A percentile compares a stretch with the other conserved stretches of the same genome.
Conservation (phyloP, 2,329 filamentous ascomycete species). For the Blastomyces gilchristii region DNA sequence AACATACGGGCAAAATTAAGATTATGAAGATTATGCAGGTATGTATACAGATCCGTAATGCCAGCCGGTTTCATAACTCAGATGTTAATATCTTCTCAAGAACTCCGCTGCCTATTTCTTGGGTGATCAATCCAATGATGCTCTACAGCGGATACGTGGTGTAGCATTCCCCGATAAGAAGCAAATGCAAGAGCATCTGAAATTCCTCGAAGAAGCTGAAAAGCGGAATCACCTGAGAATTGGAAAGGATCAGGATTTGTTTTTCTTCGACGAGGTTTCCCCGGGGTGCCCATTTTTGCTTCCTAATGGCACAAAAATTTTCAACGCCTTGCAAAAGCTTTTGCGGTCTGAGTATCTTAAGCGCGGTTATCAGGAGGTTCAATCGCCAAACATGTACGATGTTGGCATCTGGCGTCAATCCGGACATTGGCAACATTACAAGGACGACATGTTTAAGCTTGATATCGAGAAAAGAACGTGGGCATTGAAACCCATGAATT, state of each 20-base stretch:
- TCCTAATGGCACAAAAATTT: slow-evolving; percentile 85
- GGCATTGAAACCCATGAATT: slow-evolving; percentile 96
- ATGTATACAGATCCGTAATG: slow-evolving; percentile 12
- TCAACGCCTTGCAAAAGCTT: slow-evolving; percentile 75
- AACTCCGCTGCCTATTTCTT: slow-evolving; percentile 83
- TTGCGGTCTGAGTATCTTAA: slow-evolving; percentile 83
- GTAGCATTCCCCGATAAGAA: slow-evolving; percentile 98
- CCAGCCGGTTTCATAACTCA: slow-evolving; percentile 26
- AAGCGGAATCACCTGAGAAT: slow-evolving; percentile 93
- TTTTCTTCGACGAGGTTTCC: slow-evolving; percentile 92
- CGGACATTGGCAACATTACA: slow-evolving; percentile 87
- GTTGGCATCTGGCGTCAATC: slow-evolving; percentile 86
- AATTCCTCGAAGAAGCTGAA: slow-evolving; percentile 93
- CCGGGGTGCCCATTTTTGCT: slow-evolving; percentile 88
- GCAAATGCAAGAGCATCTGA: slow-evolving; percentile 81
- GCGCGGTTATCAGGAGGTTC: slow-evolving; percentile 88
- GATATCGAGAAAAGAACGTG: slow-evolving; percentile 69
- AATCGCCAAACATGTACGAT: slow-evolving; percentile 95
- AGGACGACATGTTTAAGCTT: slow-evolving; percentile 93
- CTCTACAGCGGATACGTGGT: slow-evolving; percentile 90
- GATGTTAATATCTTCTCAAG: slow-evolving; percentile 32
- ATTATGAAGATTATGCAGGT: slow-evolving; percentile 85
- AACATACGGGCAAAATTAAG: slow-evolving; percentile 87
- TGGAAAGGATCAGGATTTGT: slow-evolving; percentile 89
- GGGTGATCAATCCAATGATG: slow-evolving; percentile 86